phyloP scores from a whole-genome alignment of 164 flowering plant genomes.

The Nymphaea thermarum region DNA sequence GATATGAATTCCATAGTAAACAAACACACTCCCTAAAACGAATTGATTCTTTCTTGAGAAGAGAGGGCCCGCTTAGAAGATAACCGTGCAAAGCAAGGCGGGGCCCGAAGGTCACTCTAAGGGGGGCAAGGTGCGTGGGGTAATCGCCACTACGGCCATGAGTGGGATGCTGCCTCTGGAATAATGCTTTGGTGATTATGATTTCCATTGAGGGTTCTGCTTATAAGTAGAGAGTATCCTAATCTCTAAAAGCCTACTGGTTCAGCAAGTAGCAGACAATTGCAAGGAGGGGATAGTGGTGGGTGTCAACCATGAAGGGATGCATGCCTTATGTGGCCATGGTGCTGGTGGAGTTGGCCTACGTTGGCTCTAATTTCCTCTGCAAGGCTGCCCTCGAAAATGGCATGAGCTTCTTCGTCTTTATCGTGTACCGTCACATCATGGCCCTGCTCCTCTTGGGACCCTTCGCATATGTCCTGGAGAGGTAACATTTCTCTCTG shows the following conservation, averaged over 20 bases:
- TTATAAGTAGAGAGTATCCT: not conserved
- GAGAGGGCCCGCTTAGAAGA: no score
- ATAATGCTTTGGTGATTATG: not conserved
- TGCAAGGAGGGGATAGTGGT: not conserved
- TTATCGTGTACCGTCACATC: conserved; percentile 31
- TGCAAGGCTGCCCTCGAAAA: conserved; percentile 24
- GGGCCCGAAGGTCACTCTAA: not conserved
- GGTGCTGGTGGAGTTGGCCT: conserved; percentile 23
- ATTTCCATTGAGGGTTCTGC: conserved; percentile 9
- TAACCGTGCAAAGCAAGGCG: no score
- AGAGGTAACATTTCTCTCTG: conserved; percentile 17
- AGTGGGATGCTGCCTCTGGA: not conserved
- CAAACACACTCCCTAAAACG: no score
- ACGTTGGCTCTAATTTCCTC: conserved; percentile 32
- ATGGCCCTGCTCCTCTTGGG: conserved; percentile 27
- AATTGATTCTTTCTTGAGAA: no score
- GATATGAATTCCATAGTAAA: no score
- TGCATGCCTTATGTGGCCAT: conserved; percentile 16
- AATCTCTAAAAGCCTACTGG: not conserved
- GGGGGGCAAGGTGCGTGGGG: no score
- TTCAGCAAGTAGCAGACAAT: not conserved
- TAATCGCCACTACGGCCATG: not conserved
- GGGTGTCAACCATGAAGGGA: conserved; percentile 3
- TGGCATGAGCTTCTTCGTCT: conserved; percentile 27
- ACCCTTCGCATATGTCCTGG: conserved; percentile 33